phyloP scores from a whole-genome alignment of 306 rosid species.

The Quillaja saponaria region DNA sequence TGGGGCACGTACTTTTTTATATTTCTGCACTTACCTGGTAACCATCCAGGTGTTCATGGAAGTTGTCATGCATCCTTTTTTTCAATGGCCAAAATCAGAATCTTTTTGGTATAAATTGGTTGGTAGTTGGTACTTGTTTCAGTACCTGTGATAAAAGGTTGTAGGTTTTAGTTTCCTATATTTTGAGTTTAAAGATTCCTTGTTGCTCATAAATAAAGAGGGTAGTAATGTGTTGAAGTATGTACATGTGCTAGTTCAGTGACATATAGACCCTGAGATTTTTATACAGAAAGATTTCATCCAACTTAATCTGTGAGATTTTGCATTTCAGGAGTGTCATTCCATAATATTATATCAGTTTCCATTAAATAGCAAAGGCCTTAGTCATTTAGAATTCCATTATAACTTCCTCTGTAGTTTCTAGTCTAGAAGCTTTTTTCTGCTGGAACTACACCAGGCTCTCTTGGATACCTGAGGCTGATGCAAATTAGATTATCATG shows the following conservation, averaged over 20 bases:
- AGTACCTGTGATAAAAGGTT: no score
- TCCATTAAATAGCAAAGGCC: no score
- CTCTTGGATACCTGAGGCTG: no score
- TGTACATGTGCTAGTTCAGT: background rate
- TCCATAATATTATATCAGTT: no score
- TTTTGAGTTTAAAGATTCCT: no score
- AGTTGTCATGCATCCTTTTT: background rate
- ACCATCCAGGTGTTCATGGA: background rate
- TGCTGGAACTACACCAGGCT: no score
- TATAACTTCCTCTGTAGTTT: constrained; percentile 11
- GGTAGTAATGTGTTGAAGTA: no score
- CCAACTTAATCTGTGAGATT: background rate
- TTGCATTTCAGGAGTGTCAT: constrained; percentile 6
- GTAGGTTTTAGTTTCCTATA: no score
- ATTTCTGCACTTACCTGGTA: constrained; percentile 10
- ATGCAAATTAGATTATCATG: no score
- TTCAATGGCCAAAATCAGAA: constrained; percentile 11
- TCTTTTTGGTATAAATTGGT: background rate
- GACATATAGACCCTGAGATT: background rate
- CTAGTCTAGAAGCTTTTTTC: no score
- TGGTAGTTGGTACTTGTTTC: background rate
- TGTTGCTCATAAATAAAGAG: no score
- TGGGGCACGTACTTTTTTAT: constrained; percentile 1
- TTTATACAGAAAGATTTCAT: background rate
- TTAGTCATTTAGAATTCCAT: no score